Base-by-base conservation (phyloP, 2,329 filamentous ascomycete species). In the Pseudocercospora cruenta region DNA sequence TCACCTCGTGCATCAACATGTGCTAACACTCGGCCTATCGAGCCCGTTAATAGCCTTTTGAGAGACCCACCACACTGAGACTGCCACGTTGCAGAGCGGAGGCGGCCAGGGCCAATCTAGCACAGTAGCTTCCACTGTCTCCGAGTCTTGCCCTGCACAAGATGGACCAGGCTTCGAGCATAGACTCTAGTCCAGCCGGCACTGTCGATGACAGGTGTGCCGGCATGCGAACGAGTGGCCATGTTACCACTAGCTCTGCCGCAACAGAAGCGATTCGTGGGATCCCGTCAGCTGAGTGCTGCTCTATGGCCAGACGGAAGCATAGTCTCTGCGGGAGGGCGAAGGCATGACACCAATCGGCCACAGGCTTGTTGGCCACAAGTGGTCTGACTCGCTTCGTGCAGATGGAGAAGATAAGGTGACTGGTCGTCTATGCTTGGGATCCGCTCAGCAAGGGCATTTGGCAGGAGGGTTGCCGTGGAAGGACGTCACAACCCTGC, bases 41-140 rank as follows among this genome's bases (percentile, higher is more conserved):
- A 70, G 68, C 69, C 68, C 62, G 62, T 66, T 62, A 69, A 72
- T 72, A 73, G 69, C 68, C 71, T 73, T 72, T 71, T 64, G 57
- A 65, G 26, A 58, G 66, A 67, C 68, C 69, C 70, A 70, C 74
- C 73, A 75, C 64, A 75, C 68, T 63, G 65, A 81, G 76, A 79
- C 78, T 79, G 81, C 82, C 82, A 84, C 82, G 82, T 84, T 81
- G 83, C 81, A 81, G 79, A 81, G 83, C 81, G 81, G 80, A 81
- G 80, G 82, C 79, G 76, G 78, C 77, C 77, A 81, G 80, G 80
- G 78, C 78, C 75, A 60, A 64, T 67, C 69, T 66, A 67, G 66
- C 66, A 65, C 62, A 63, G 60, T 67, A 63, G 63, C 55, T 65
- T 65, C 63, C 66, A 68, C 53, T 63, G 63, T 53, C 58, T 59